These are phyloP conservation scores for Schoenoplectus tabernaemontani DNA, from an alignment of 202 grass and related monocot genomes.

Conservation along the genomic window DNA sequence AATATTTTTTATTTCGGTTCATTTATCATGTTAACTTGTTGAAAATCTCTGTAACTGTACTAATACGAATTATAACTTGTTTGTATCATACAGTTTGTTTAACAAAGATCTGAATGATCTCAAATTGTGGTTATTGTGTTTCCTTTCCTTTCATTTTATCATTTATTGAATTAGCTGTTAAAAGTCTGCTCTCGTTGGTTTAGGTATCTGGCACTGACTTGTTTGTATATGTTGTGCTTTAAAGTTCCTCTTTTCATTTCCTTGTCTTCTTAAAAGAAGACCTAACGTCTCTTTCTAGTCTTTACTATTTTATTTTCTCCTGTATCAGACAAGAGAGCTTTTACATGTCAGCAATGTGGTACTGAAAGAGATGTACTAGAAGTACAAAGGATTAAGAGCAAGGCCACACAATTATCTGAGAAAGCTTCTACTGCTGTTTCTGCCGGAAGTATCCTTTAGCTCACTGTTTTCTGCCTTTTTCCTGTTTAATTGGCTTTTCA, in stretches of 20 bases:
- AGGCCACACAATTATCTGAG: conserved; percentile 21
- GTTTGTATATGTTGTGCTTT: background rate
- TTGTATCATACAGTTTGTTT: background rate
- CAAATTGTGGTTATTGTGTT: background rate
- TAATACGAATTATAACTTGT: background rate
- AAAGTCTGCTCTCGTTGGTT: background rate
- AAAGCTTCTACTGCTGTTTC: conserved; percentile 50
- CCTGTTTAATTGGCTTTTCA: background rate
- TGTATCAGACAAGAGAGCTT: background rate
- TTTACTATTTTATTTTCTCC: background rate
- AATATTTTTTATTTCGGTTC: background rate
- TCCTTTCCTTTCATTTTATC: background rate
- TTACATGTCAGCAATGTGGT: background rate
- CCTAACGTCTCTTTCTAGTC: background rate
- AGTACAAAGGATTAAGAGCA: background rate
- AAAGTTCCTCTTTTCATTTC: background rate
- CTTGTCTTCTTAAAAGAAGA: background rate
- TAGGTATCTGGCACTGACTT: background rate
- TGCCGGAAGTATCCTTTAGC: conserved; percentile 75
- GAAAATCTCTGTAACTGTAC: background rate
- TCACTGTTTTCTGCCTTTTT: background rate
- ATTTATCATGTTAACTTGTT: background rate
- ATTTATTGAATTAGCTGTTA: background rate
- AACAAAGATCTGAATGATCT: background rate
- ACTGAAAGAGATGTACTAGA: background rate